Evolutionary conservation across 2,329 filamentous ascomycete species (phyloP).

Genomic region (Colletotrichum coccodes): DNA sequence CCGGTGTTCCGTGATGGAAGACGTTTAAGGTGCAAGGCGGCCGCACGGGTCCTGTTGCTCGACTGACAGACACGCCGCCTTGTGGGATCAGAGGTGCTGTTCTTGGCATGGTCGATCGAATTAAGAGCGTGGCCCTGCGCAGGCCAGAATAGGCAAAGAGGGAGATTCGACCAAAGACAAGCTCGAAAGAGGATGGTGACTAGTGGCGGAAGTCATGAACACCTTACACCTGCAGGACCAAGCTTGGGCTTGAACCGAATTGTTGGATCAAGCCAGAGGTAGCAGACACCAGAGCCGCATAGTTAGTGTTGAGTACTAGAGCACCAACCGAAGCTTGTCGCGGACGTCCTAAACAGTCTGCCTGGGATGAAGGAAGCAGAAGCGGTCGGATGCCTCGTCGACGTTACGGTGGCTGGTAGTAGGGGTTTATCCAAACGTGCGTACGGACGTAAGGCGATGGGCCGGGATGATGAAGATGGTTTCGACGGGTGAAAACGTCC

Average conservation of each 20-base stretch:
- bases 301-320: not conserved
- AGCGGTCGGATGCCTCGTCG: not conserved
- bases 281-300: not conserved
- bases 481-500: not conserved
- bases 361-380: not conserved
- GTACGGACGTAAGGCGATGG: constrained; percentile 14
- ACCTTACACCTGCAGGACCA: not conserved
- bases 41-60: not conserved
- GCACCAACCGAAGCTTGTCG: not conserved
- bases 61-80: not conserved
- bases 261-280: not conserved
- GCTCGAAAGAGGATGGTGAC: not conserved
- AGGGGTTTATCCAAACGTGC: not conserved
- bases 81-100: not conserved
- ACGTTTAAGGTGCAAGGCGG: not conserved
- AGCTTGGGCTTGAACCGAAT: not conserved
- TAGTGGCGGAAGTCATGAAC: not conserved
- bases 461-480: not conserved
- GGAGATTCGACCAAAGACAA: not conserved
- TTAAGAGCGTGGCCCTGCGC: not conserved
- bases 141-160: not conserved
- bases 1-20: constrained; percentile 2
- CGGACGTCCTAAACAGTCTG: not conserved
- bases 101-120: not conserved
- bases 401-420: not conserved